Evolutionary conservation across 352 stramenopile species (phyloP).

Genomic region (Pythium coloratum): DNA sequence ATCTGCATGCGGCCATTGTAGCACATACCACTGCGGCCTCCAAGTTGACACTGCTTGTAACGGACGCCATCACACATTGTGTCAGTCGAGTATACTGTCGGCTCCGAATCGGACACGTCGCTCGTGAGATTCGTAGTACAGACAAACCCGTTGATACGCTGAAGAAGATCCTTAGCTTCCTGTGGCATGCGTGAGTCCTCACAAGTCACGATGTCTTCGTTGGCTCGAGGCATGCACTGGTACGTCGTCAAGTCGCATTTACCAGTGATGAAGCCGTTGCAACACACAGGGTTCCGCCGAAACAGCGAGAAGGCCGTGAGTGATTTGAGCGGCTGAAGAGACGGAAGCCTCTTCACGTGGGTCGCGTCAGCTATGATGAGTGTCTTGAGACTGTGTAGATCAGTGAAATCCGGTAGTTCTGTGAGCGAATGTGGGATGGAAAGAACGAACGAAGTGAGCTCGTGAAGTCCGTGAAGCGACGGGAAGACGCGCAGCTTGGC

Average conservation of each 20-base stretch:
- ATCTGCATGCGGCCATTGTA: constrained; percentile 25
- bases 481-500: constrained; percentile 15
- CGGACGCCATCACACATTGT: constrained; percentile 19
- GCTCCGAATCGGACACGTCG: constrained; percentile 8
- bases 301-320: constrained; percentile 14
- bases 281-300: constrained; percentile 21
- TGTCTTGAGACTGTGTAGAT: constrained; percentile 7
- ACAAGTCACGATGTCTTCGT: constrained; percentile 12
- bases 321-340: constrained; percentile 1
- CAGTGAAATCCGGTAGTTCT: constrained; percentile 11
- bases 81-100: constrained; percentile 13
- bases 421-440: constrained; percentile 15
- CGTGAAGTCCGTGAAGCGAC: constrained; percentile 4
- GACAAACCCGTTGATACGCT: neutral
- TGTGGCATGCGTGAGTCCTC: neutral
- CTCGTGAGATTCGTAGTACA: neutral
- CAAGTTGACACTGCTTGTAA: constrained; percentile 17
- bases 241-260: constrained; percentile 20
- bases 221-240: constrained; percentile 5
- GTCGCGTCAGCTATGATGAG: constrained; percentile 18
- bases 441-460: constrained; percentile 20
- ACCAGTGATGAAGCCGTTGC: neutral
- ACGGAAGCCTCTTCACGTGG: constrained; percentile 11
- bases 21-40: constrained; percentile 18
- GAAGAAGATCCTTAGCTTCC: neutral